These are phyloP conservation scores for Macrocystidia cucumis DNA, from an alignment of 1,284 basidiomycete species.

Conservation along the genomic window DNA sequence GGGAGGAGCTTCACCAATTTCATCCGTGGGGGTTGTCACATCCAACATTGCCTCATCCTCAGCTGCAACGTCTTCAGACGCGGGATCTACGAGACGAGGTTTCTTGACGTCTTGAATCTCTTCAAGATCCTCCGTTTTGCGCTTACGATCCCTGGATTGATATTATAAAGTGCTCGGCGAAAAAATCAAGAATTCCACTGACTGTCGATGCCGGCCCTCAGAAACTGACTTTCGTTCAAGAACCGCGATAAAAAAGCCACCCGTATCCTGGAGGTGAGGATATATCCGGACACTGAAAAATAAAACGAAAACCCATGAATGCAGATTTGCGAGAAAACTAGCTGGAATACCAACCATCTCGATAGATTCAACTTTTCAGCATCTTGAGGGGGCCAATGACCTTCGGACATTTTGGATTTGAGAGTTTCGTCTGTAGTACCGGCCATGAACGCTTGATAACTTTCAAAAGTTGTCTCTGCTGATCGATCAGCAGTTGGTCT, in stretches of 20 bases:
- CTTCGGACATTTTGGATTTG: slow-evolving; percentile 54
- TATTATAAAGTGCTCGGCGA: neutral
- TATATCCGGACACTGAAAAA: slow-evolving; percentile 81
- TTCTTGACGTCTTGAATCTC: slow-evolving; percentile 41
- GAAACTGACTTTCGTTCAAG: slow-evolving; percentile 43
- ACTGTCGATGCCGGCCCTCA: neutral
- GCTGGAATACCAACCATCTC: slow-evolving; percentile 54
- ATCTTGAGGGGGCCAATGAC: slow-evolving; percentile 78
- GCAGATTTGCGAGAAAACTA: neutral
- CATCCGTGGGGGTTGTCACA: too few relatives aligned
- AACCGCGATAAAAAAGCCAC: slow-evolving; percentile 95
- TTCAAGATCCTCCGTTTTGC: slow-evolving; percentile 32
- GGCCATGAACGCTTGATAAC: slow-evolving; percentile 47
- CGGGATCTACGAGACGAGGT: slow-evolving; percentile 21
- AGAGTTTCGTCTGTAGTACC: slow-evolving; percentile 40
- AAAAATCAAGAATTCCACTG: neutral
- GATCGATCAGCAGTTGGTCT: slow-evolving; percentile 50
- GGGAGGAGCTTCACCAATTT: too few relatives aligned
- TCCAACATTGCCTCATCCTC: too few relatives aligned
- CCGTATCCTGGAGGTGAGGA: slow-evolving; percentile 95
- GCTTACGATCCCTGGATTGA: slow-evolving; percentile 32
- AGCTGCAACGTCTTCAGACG: slow-evolving; percentile 7
- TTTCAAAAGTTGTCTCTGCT: slow-evolving; percentile 37
- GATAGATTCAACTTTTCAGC: slow-evolving; percentile 53
- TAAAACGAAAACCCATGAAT: neutral